Percentiles rank a stretch among this genome's conserved stretches.
Conservation (phyloP, 108 stramenopile genomes). For the Cyclotella atomus region DNA sequence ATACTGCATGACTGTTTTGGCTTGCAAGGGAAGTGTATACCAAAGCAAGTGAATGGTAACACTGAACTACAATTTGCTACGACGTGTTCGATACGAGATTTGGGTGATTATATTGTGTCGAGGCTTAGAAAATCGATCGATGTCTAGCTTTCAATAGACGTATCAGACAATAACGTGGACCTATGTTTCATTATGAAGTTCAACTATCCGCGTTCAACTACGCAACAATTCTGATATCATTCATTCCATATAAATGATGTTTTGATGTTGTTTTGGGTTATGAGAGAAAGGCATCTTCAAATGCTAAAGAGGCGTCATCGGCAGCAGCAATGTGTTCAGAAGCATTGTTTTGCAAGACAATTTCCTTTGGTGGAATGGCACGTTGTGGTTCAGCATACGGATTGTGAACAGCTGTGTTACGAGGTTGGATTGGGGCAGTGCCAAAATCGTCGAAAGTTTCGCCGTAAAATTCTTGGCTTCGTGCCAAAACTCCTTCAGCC, state of each 20-base stretch:
- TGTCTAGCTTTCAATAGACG: neutral
- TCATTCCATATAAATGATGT: slow-evolving; percentile 15
- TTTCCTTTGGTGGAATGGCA: slow-evolving; percentile 12
- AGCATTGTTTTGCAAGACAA: slow-evolving; percentile 5
- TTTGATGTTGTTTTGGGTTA: no score
- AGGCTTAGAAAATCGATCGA: neutral
- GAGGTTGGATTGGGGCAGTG: neutral
- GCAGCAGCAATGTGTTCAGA: neutral
- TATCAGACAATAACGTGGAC: no score
- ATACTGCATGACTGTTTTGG: slow-evolving; percentile 66
- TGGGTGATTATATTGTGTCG: slow-evolving; percentile 7
- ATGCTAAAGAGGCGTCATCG: slow-evolving; percentile 32
- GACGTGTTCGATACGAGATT: slow-evolving; percentile 4
- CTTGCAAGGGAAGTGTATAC: slow-evolving; percentile 78
- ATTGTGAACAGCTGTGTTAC: neutral
- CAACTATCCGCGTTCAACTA: no score
- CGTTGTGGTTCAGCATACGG: neutral
- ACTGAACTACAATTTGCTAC: slow-evolving; percentile 1
- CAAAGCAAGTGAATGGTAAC: slow-evolving; percentile 13
- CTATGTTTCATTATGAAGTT: no score
- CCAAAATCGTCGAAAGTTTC: neutral
- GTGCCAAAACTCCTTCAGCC: neutral
- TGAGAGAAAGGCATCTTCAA: slow-evolving; percentile 48
- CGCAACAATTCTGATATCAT: neutral
- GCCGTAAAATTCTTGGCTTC: neutral